phyloP scores from a whole-genome alignment of 306 rosid genomes.

The Dryas alaskensis region DNA sequence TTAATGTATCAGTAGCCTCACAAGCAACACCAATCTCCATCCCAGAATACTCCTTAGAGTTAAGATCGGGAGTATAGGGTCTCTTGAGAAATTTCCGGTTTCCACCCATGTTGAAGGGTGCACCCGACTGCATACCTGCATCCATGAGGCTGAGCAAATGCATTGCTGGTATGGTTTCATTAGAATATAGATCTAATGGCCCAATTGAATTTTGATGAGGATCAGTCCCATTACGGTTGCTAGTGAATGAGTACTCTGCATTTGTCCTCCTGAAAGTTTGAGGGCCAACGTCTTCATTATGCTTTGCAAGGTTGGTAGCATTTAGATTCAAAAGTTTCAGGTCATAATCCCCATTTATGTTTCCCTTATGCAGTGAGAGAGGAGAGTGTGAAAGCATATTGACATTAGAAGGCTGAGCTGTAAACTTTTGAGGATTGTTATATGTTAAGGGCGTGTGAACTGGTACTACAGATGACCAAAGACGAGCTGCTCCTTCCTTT shows the following conservation, averaged over 20 bases:
- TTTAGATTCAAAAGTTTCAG: constrained; percentile 46
- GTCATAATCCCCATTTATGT: constrained; percentile 46
- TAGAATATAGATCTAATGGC: constrained; percentile 72
- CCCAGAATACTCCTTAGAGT: constrained; percentile 42
- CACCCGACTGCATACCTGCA: constrained; percentile 71
- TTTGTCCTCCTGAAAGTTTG: constrained; percentile 51
- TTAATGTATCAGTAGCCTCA: constrained; percentile 42
- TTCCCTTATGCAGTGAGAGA: constrained; percentile 47
- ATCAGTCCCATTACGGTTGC: constrained; percentile 53
- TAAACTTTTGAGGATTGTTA: constrained; percentile 46
- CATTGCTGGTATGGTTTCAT: constrained; percentile 95
- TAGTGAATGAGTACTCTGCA: constrained; percentile 52
- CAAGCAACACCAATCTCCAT: constrained; percentile 44
- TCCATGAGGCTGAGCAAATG: constrained; percentile 99
- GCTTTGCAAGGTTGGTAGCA: constrained; percentile 49
- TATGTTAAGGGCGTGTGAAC: constrained; percentile 42
- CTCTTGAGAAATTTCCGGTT: constrained; percentile 52
- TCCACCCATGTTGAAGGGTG: constrained; percentile 51
- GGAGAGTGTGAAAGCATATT: constrained; percentile 42
- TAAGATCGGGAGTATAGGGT: constrained; percentile 47
- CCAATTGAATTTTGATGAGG: constrained; percentile 53
- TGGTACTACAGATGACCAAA: constrained; percentile 58
- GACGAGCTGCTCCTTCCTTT: constrained; percentile 56
- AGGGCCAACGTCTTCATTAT: constrained; percentile 41
- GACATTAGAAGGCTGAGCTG: constrained; percentile 48